Conservation (phyloP, 139 green algal species). For the Marvania coccoides region DNA sequence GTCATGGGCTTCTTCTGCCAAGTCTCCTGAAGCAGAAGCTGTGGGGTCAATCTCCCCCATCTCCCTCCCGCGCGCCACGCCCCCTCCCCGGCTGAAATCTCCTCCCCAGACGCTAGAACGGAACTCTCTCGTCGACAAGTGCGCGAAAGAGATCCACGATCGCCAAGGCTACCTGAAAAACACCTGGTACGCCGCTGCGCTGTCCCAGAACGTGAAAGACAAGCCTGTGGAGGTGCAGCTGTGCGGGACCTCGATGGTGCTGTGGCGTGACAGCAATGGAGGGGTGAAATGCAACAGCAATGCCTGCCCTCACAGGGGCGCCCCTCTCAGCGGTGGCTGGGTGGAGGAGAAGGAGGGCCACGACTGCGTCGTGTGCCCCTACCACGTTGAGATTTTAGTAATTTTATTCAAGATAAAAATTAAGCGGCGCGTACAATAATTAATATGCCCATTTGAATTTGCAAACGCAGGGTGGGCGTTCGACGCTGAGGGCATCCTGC, state of each 20-base stretch:
- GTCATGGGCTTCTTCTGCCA: no score
- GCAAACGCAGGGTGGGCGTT: slow-evolving; percentile 79
- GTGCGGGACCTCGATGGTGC: slow-evolving; percentile 56
- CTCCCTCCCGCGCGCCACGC: no score
- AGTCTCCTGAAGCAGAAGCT: no score
- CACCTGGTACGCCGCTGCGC: slow-evolving; percentile 66
- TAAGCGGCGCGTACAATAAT: no score
- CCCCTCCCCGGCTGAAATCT: no score
- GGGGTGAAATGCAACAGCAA: slow-evolving; percentile 59
- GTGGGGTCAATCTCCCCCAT: no score
- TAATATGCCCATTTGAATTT: slow-evolving; percentile 59
- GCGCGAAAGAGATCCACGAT: slow-evolving; percentile 49
- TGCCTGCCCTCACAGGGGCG: slow-evolving; percentile 69
- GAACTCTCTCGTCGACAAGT: no score
- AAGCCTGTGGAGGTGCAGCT: slow-evolving; percentile 65
- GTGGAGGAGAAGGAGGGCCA: slow-evolving; percentile 29
- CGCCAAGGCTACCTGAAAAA: slow-evolving; percentile 54
- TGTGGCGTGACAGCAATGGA: slow-evolving; percentile 48
- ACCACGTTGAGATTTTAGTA: no score
- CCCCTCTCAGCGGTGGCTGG: slow-evolving; percentile 44
- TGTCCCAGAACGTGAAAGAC: slow-evolving; percentile 42
- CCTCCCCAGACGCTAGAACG: no score
- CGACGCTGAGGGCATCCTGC: slow-evolving; percentile 43
- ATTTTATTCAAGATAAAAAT: no score
- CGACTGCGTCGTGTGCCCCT: slow-evolving; percentile 57